Conservation (phyloP, 1,284 basidiomycete genomes). For the Melampsora larici-populina region DNA sequence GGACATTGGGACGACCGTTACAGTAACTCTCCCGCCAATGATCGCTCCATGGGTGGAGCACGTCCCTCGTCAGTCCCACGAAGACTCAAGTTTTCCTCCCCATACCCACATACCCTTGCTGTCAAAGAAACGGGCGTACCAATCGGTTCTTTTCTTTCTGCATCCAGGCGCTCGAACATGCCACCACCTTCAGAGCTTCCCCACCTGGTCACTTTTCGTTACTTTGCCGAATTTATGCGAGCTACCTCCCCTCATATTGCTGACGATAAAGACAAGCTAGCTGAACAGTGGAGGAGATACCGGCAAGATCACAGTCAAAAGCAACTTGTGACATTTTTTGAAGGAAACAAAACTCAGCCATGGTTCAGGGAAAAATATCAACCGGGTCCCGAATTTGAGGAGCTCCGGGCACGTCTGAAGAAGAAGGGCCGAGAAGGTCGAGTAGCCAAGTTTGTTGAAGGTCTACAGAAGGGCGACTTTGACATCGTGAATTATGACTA, state of each 20-base stretch:
- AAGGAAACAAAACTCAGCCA: conserved; percentile 43
- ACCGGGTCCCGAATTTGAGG: conserved; percentile 32
- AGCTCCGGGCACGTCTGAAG: conserved; percentile 30
- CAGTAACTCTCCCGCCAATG: conserved; percentile 19
- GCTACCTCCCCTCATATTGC: conserved; percentile 44
- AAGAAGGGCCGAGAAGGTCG: conserved; percentile 40
- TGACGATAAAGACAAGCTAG: conserved; percentile 46
- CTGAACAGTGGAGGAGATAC: conserved; percentile 50
- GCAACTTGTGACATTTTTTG: conserved; percentile 45
- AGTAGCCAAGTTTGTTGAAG: conserved; percentile 8
- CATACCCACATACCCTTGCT: neutral
- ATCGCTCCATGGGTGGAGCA: neutral
- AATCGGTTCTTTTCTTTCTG: no score
- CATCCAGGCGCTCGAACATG: conserved; percentile 44
- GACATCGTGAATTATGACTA: conserved; percentile 41
- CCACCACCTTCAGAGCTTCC: conserved; percentile 47
- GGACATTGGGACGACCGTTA: conserved; percentile 37
- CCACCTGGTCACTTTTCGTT: conserved; percentile 47
- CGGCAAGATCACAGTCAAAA: conserved; percentile 44
- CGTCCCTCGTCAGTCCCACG: neutral
- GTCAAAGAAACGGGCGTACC: no score
- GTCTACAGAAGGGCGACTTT: conserved; percentile 28
- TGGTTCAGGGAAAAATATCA: conserved; percentile 43
- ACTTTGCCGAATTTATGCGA: conserved; percentile 50
- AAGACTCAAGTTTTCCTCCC: neutral